Evolutionary conservation across 306 rosid species (phyloP).

Genomic region (Trichosanthes cucumerina): DNA sequence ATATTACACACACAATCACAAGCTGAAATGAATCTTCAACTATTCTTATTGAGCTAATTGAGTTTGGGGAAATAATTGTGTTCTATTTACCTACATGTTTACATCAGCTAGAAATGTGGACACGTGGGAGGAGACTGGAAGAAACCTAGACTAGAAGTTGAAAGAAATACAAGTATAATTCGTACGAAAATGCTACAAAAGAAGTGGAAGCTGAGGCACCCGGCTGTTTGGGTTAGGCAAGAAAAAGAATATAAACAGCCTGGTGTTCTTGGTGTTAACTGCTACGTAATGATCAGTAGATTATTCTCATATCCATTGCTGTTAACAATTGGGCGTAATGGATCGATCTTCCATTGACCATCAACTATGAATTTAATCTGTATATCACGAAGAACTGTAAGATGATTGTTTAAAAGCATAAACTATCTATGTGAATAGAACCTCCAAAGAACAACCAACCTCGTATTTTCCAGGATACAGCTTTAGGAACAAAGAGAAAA

Average conservation of each 20-base stretch:
- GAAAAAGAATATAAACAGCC: not conserved
- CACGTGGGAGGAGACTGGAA: not conserved
- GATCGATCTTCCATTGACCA: slow-evolving; percentile 84
- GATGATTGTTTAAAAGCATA: not conserved
- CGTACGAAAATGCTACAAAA: not conserved
- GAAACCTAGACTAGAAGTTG: not conserved
- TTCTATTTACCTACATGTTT: not conserved
- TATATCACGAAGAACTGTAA: not conserved
- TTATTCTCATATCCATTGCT: slow-evolving; percentile 55
- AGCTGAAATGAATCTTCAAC: not conserved
- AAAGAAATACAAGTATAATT: not conserved
- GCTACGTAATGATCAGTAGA: slow-evolving; percentile 37
- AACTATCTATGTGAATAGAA: not conserved
- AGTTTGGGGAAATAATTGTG: not conserved
- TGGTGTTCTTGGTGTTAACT: not conserved
- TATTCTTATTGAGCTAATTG: not conserved
- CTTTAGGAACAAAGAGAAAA: slow-evolving; percentile 55
- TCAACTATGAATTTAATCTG: slow-evolving; percentile 96
- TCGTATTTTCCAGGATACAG: slow-evolving; percentile 92
- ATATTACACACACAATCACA: not conserved
- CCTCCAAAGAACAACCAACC: slow-evolving; percentile 27
- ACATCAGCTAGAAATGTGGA: not conserved
- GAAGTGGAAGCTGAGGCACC: not conserved
- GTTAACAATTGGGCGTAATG: slow-evolving; percentile 52
- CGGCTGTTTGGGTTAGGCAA: not conserved